Base-by-base conservation (phyloP, 495 filamentous ascomycete genomes). In the Aspergillus homomorphus region DNA sequence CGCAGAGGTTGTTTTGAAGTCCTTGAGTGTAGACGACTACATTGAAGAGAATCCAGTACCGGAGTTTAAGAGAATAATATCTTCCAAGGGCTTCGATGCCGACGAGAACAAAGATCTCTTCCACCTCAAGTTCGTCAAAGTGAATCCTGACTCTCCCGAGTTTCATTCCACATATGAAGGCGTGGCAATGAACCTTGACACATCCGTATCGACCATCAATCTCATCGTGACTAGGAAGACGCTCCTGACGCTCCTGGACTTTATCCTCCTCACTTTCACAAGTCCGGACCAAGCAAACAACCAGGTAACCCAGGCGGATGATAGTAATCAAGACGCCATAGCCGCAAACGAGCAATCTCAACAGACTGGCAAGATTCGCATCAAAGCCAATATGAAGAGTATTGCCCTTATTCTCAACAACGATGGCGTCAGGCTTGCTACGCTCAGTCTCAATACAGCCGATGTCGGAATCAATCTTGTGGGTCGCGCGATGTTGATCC, bases 351-450 rank as follows among this genome's bases (percentile, higher is more conserved):
- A 77, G 62, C 61, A 67, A 62, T 58, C 69, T 42, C 71, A 80
- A 49, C 68, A 73, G 58, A 63, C 51, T 59, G 66, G 74, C 33
- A 91, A 89, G 61, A 84, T 90, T 60, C 82, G 86, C 20, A 92
- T 98, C 74, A 96, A 96, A 75, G 85, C 95, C 22, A 86, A 96
- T 57, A 75, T 98, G 45, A 91, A 96, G 74, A 94, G 90, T 77
- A 95, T 98, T 65, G 82, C 88, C 15, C 80, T 98, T 51, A 92
- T 98, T 62, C 82, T 98, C n/a, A 98, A 98, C 69, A 97, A 98
- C 64, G 94, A 98, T 66, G 95, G 94, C 4, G 96, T 98, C 53
- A 86, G 93, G 24, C 80, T 98, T 18, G 94, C 93, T 45, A 98
- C 94, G 0, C 75, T 98, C 22, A 95, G 89, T 66, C 86, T 98